These are phyloP conservation scores for Ampelomyces quisqualis DNA, from an alignment of 2,329 filamentous ascomycete species.

Conservation along the genomic window DNA sequence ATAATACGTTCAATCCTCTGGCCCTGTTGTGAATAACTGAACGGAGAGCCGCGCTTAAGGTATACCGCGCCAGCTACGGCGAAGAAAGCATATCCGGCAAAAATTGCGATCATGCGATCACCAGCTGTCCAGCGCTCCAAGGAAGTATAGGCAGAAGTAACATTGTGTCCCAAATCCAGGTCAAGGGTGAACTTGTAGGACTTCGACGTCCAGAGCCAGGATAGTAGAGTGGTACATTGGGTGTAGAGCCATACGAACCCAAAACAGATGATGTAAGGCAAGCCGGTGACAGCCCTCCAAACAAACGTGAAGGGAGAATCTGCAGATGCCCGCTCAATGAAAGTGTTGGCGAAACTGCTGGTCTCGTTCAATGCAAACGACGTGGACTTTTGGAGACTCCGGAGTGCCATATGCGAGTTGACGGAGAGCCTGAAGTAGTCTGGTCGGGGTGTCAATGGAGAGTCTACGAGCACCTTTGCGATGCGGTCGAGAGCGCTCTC, in stretches of 20 bases:
- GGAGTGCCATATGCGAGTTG: constrained; percentile 41
- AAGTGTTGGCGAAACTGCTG: constrained; percentile 20
- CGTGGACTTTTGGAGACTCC: constrained; percentile 43
- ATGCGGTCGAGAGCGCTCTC: constrained; percentile 41
- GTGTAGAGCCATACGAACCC: constrained; percentile 8
- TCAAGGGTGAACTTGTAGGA: constrained; percentile 43
- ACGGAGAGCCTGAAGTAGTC: constrained; percentile 41
- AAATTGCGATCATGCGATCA: constrained; percentile 69
- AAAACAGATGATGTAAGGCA: constrained; percentile 15
- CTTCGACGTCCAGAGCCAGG: constrained; percentile 37
- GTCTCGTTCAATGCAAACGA: constrained; percentile 38
- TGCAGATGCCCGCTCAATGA: constrained; percentile 30
- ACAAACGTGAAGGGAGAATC: constrained; percentile 20
- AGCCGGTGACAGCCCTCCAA: constrained; percentile 18
- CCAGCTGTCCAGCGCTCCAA: constrained; percentile 50
- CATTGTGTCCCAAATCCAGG: constrained; percentile 28
- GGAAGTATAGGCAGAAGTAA: constrained; percentile 18
- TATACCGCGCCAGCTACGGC: constrained; percentile 76
- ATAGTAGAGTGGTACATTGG: constrained; percentile 15
- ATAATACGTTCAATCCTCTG: constrained; percentile 69
- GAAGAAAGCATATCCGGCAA: constrained; percentile 78
- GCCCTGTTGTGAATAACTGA: constrained; percentile 59
- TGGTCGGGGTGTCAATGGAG: constrained; percentile 30
- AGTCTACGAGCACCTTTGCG: constrained; percentile 29
- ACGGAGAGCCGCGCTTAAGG: constrained; percentile 68